Evolutionary conservation across 2,329 filamentous ascomycete species (phyloP).

Genomic region (Trichophyton benhamiae): DNA sequence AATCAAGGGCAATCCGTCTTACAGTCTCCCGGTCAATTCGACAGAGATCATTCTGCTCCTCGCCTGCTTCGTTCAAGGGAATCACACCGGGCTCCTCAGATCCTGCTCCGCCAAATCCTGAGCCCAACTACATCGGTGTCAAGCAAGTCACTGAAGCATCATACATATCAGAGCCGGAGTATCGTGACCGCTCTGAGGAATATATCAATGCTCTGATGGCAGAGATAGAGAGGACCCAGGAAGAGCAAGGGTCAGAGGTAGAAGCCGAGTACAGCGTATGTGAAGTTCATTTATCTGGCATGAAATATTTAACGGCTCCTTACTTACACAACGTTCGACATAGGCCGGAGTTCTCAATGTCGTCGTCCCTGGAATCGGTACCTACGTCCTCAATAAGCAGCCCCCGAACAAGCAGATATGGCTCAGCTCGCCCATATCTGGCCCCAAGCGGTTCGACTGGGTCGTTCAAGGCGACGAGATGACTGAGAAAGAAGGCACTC

Average conservation of each 20-base stretch:
- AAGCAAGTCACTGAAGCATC: constrained; percentile 41
- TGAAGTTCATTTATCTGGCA: neutral
- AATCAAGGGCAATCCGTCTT: constrained; percentile 2
- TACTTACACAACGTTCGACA: neutral
- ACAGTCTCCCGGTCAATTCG: neutral
- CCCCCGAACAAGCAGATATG: constrained; percentile 96
- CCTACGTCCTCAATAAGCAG: constrained; percentile 96
- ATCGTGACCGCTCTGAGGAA: constrained; percentile 63
- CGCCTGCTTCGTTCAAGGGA: constrained; percentile 32
- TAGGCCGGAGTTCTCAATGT: constrained; percentile 81
- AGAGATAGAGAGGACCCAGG: constrained; percentile 60
- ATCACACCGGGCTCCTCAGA: constrained; percentile 49
- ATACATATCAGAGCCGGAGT: constrained; percentile 56
- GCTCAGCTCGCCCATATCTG: constrained; percentile 81
- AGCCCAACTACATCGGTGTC: constrained; percentile 29
- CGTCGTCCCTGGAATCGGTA: constrained; percentile 55
- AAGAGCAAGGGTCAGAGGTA: constrained; percentile 54
- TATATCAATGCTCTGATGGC: constrained; percentile 53
- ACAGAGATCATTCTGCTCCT: constrained; percentile 26
- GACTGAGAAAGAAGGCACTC: constrained; percentile 64
- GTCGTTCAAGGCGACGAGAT: constrained; percentile 59
- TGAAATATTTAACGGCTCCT: constrained; percentile 9
- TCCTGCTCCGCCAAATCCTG: constrained; percentile 34
- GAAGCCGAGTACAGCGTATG: constrained; percentile 83
- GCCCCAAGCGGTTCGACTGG: constrained; percentile 91